Base-by-base conservation (phyloP, 2,329 filamentous ascomycete species). In the Biscogniauxia sp. region DNA sequence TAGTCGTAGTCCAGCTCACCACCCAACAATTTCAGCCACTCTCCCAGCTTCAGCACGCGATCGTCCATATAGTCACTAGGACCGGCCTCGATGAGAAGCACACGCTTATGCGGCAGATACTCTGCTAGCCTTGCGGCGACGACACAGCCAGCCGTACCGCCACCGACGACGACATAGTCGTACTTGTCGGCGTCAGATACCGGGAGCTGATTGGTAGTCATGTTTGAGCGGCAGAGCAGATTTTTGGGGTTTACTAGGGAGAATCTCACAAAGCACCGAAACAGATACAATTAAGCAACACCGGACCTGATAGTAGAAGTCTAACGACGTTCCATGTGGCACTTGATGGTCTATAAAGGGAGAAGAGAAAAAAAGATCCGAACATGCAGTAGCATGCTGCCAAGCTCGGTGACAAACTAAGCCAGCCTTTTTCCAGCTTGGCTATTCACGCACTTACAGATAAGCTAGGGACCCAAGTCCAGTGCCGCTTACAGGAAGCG, bases 1-100 rank as follows among this genome's bases (percentile, higher is more conserved):
- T 96, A 96, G 77, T 96, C 92, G 77, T 94, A 96, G 79, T 97
- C 93, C 63, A 96, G 84, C 72, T 96, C 88, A 72, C 92, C 91
- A 65, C 93, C 93, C 26, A 97, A 86, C 55, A 97, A 82, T 66
- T 84, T 87, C 65, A 96, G 82, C 93, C 93, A 96, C 77, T 96
- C 88, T 72, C 92, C 92, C 68, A 96, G 84, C 69, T 94, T 88
- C 55, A 96, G 84, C 53, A 96, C 93, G 59, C 91, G 87, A 76
- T 95, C 89, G 76, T 96, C 90, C 81, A 90, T 90, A 77, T 88
- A 95, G 76, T 96, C 93, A 74, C 90, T 94, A 58, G 93, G 93
- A 53, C 93, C 93, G 66, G 88, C 93, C 80, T 97, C 93, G 75
- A 97, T 90, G 70, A 96, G 76, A 60, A 97, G 85, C 60, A 94